Conservation (phyloP, 495 filamentous ascomycete genomes). For the Eremomyces bilateralis region DNA sequence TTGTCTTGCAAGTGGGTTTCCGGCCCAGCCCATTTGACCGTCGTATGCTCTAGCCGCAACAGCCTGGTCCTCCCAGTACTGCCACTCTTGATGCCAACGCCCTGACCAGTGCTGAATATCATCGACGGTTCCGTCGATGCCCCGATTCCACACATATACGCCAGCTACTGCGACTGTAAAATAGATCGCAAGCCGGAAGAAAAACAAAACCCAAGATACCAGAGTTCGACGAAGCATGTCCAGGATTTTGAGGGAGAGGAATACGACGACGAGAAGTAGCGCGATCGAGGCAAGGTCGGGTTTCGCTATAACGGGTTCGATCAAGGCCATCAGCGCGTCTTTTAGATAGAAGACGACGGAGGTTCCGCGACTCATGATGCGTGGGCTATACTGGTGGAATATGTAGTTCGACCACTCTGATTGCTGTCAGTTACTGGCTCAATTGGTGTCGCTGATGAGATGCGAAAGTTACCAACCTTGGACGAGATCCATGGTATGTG, state of each 20-base stretch:
- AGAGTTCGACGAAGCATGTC: conserved; percentile 42
- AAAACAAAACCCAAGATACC: conserved; percentile 49
- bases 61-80: too few species aligned
- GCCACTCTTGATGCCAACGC: too few species aligned
- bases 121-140: conserved; percentile 33
- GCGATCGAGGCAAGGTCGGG: conserved; percentile 41
- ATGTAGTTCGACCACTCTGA: neutral
- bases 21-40: too few species aligned
- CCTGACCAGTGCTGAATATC: too few species aligned
- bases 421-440: neutral
- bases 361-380: neutral
- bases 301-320: conserved; percentile 25
- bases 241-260: conserved; percentile 45
- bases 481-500: neutral
- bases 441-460: too few species aligned
- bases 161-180: conserved; percentile 25
- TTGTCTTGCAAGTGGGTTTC: too few species aligned
- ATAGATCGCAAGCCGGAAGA: conserved; percentile 37
- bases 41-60: too few species aligned
- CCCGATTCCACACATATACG: conserved; percentile 38
- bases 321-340: conserved; percentile 23
- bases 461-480: neutral
- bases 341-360: conserved; percentile 7
- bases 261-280: conserved; percentile 29
- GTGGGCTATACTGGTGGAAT: neutral